Evolutionary conservation across 495 filamentous ascomycete species (phyloP), one percentile per base, ranked within the genome.

Genomic region (Podospora pseudocomata): DNA sequence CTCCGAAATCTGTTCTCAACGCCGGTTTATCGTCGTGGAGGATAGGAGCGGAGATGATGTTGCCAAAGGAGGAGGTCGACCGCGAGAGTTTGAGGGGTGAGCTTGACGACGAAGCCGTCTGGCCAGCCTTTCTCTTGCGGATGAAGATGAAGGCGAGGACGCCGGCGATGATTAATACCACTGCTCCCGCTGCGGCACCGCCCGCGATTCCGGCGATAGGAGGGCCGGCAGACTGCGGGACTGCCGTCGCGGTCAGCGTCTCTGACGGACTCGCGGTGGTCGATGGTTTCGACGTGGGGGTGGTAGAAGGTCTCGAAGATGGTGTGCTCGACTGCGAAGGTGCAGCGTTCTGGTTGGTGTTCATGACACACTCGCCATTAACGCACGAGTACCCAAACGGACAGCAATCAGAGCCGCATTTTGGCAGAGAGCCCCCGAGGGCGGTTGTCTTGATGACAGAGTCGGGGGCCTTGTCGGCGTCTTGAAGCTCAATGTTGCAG

Each of bases 381-480:
- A 80, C 75, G 80, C 93, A 97, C 18, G 77, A 83, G 74, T 91
- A 96, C 20, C 93, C 93, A 72, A 90, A 88, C 0, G 93, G 93
- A 75, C 92, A 96, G 78, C 92, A 96, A 9, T 75, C 79, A n/a
- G 63, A 68, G 19, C 85, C 87, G 68, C 91, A 94, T 59, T 77
- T 81, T 58, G 80, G 77, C 15, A 94, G 79, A 16, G 79, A 69
- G 2, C 81, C 83, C 18, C 81, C 73, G 13, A 92, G 80, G 9
- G 85, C 82, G 18, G 87, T 92, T n/a, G 90, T 91, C 71, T 92
- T 91, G 65, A 95, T 77, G 7, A 83, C 76, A 28, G 85, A 89
- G 3, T 81, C 77, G n/a, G 91, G 89, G 65, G 89, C 77, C 18
- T 77, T 65, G 0, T 80, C 86, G 11, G 86, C 82, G 74, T 97